Evolutionary conservation across 305 asterid genomes (phyloP).

Genomic region (Plantago lanceolata): DNA sequence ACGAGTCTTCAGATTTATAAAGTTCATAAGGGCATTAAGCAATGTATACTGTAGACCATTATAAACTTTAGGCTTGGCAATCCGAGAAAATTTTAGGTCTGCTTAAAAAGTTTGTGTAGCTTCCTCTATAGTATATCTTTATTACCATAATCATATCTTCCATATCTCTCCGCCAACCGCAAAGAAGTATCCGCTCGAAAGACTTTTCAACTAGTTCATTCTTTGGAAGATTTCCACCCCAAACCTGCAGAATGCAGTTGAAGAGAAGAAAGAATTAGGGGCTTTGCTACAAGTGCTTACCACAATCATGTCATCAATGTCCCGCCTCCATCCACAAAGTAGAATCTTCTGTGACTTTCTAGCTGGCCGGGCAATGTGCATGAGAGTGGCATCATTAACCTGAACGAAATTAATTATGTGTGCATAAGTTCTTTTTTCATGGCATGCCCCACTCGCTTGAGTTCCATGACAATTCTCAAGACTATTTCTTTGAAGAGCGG

Average conservation of each 20-base stretch:
- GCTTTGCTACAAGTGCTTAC: slow-evolving; percentile 64
- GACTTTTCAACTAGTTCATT: slow-evolving; percentile 56
- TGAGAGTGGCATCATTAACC: slow-evolving; percentile 81
- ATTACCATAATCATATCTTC: slow-evolving; percentile 92
- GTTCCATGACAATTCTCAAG: slow-evolving; percentile 40
- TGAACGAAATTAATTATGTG: slow-evolving; percentile 80
- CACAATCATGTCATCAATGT: slow-evolving; percentile 98
- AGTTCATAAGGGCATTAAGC: slow-evolving; percentile 25
- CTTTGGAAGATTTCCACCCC: slow-evolving; percentile 65
- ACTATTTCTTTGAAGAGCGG: slow-evolving; percentile 40
- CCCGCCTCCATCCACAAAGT: slow-evolving; percentile 97
- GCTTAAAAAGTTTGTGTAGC: slow-evolving; percentile 35
- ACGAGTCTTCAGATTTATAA: slow-evolving; percentile 25
- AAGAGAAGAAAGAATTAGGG: slow-evolving; percentile 72
- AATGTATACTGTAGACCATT: slow-evolving; percentile 23
- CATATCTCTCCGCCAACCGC: slow-evolving; percentile 97
- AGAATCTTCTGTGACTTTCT: slow-evolving; percentile 93
- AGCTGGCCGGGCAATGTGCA: slow-evolving; percentile 65
- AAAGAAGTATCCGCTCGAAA: slow-evolving; percentile 77
- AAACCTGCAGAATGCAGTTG: slow-evolving; percentile 79
- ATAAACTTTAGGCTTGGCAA: slow-evolving; percentile 25
- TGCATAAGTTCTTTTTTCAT: slow-evolving; percentile 54
- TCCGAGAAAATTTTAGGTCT: slow-evolving; percentile 30
- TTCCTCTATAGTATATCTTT: slow-evolving; percentile 33
- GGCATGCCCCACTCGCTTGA: slow-evolving; percentile 50